Base-by-base conservation (phyloP, 2,329 filamentous ascomycete species). In the Fusarium sp. region DNA sequence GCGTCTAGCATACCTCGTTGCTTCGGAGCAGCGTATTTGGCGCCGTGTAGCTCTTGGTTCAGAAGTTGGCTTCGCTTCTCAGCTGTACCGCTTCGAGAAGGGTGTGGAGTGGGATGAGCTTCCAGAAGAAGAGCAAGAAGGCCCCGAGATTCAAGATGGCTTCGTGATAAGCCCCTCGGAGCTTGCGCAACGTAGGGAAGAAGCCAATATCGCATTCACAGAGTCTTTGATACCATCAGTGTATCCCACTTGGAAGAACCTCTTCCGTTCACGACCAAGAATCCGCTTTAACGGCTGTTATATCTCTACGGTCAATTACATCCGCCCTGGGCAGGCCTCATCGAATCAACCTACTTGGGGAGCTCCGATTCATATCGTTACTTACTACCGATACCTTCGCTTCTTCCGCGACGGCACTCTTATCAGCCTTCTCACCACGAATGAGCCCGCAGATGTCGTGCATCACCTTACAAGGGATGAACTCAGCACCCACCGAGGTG, bases 231-330 rank as follows among this genome's bases (percentile, higher is more conserved):
- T 84, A 24, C 80, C 81, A 3, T 77, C 77, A 6, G 75, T 81
- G 1, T 90, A 89, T 74, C 76, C 80, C 5, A 81, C 87, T 4
- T 91, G 89, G 88, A 83, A 87, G 75, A 80, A 83, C 56, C 93
- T 97, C 83, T 97, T 97, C 83, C 92, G 92, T 42, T 84, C 85
- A 8, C 91, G 94, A 16, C 95, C 96, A 4, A 91, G 96, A 45
- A 87, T 98, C 65, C 93, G 96, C 62, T 99, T 97, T 85, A 96
- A 96, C 76, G 96, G 96, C 27, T 92, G 94, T 81, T 99, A 99
- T 83, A 98, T 99, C 80, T 93, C 90, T 79, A 98, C 95, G 0
- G 94, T 97, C 63, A 98, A 98, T 82, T 99, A 99, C 81, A 90
- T 93, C 52, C 92, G 96, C 25, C 84, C 93, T 1, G 96, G 96